A percentile compares a stretch with the other conserved stretches of the same genome.
Conservation (phyloP, 2,329 filamentous ascomycete species). For the Aspergillus sp. region DNA sequence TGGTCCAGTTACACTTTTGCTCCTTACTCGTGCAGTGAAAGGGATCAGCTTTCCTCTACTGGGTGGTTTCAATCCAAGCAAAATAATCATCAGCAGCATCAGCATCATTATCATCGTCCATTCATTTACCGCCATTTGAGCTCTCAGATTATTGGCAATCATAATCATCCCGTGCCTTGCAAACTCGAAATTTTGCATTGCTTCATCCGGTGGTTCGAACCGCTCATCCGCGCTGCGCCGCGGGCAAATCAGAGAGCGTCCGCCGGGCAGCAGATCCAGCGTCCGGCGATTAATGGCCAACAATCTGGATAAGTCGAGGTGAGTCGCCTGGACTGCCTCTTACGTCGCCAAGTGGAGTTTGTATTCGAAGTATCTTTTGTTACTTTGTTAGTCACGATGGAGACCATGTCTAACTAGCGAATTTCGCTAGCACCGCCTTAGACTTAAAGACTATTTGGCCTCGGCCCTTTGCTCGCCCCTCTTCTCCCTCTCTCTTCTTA, state of each 20-base stretch:
- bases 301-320: too few relatives aligned
- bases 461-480: too few relatives aligned
- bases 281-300: constrained; percentile 13
- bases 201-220: constrained; percentile 1
- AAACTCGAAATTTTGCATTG: not conserved
- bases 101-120: not conserved
- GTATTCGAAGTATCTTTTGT: too few relatives aligned
- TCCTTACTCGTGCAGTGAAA: too few relatives aligned
- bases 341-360: constrained; percentile 1
- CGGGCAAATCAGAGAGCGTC: constrained; percentile 25
- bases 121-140: not conserved
- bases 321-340: not conserved
- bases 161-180: not conserved
- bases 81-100: not conserved
- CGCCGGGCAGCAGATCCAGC: constrained; percentile 18
- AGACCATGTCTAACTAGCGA: not conserved
- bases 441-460: too few relatives aligned
- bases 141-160: not conserved
- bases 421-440: too few relatives aligned
- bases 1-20: too few relatives aligned
- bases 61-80: too few relatives aligned
- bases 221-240: constrained; percentile 2
- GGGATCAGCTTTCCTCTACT: too few relatives aligned
- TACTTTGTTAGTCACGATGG: too few relatives aligned
- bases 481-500: not conserved